phyloP scores from a whole-genome alignment of 83 land plant genomes.

The Picea engelmannii region DNA sequence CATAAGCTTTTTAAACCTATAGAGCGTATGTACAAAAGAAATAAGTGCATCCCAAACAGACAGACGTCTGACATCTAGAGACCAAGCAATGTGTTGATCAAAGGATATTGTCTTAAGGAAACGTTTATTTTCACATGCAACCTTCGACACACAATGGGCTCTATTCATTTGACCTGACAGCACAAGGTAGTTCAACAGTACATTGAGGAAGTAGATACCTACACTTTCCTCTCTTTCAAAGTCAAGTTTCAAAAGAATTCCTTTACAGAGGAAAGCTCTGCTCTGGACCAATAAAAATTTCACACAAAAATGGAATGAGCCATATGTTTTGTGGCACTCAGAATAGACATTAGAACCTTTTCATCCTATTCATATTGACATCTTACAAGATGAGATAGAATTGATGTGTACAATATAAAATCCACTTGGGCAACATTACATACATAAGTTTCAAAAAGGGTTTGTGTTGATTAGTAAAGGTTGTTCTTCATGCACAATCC shows the following conservation, averaged over 20 bases:
- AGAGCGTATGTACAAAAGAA: too few species aligned
- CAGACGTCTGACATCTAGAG: too few species aligned
- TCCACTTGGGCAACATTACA: constrained; percentile 61
- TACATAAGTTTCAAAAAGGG: constrained; percentile 61
- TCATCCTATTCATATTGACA: constrained; percentile 71
- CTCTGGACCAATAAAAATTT: constrained; percentile 74
- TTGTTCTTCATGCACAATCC: constrained; percentile 72
- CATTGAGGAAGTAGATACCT: constrained; percentile 71
- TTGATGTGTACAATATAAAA: constrained; percentile 69
- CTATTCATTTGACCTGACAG: too few species aligned
- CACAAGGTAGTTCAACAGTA: constrained; percentile 77
- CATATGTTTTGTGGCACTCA: constrained; percentile 63
- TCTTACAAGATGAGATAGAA: constrained; percentile 68
- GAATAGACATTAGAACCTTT: constrained; percentile 60
- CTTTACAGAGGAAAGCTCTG: constrained; percentile 71
- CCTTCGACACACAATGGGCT: too few species aligned
- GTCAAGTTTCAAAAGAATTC: constrained; percentile 72
- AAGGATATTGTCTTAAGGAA: too few species aligned
- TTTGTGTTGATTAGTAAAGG: constrained; percentile 62
- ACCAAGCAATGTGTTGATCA: too few species aligned
- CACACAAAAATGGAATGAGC: constrained; percentile 78
- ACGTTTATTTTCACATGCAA: too few species aligned
- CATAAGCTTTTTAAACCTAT: too few species aligned
- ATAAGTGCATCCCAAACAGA: too few species aligned
- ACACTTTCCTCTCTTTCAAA: constrained; percentile 66